These are phyloP conservation scores for Cryphonectria japonica DNA, from an alignment of 2,329 filamentous ascomycete species.

Conservation along the genomic window DNA sequence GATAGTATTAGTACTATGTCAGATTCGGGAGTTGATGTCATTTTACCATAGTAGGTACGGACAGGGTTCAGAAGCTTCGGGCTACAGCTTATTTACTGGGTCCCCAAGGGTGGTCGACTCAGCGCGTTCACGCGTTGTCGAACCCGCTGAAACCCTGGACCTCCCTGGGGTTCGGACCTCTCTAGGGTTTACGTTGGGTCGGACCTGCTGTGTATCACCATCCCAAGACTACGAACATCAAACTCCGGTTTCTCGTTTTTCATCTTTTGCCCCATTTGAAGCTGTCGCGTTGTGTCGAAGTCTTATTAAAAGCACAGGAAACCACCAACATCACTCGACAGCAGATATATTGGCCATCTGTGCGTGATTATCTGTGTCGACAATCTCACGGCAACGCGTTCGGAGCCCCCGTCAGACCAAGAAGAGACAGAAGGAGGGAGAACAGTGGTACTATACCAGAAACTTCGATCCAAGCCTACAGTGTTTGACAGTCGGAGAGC, in stretches of 20 bases:
- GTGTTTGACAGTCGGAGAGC: not conserved
- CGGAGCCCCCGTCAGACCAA: not conserved
- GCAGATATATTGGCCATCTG: not conserved
- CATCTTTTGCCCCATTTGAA: not conserved
- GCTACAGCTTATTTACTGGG: conserved; percentile 1
- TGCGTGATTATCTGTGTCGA: not conserved
- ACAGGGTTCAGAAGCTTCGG: not conserved
- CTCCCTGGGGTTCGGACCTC: not conserved
- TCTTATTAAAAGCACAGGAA: not conserved
- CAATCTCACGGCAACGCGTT: not conserved
- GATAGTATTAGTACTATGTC: not conserved
- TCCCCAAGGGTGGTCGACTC: not conserved
- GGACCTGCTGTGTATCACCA: not conserved
- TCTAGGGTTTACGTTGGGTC: not conserved
- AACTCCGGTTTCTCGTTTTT: not conserved
- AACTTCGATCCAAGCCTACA: not conserved
- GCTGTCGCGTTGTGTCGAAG: not conserved
- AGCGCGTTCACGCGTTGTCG: conserved; percentile 7
- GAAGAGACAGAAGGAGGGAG: no score
- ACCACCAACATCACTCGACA: not conserved
- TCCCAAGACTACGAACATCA: not conserved
- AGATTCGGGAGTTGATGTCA: conserved; percentile 8
- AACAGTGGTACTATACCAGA: not conserved
- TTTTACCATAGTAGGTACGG: not conserved
- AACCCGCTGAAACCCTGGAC: not conserved